Percentiles rank a stretch among this genome's conserved stretches.
phyloP scores from a whole-genome alignment of 768 basidiomycete species.

The Leccinum olivaceopallidum region DNA sequence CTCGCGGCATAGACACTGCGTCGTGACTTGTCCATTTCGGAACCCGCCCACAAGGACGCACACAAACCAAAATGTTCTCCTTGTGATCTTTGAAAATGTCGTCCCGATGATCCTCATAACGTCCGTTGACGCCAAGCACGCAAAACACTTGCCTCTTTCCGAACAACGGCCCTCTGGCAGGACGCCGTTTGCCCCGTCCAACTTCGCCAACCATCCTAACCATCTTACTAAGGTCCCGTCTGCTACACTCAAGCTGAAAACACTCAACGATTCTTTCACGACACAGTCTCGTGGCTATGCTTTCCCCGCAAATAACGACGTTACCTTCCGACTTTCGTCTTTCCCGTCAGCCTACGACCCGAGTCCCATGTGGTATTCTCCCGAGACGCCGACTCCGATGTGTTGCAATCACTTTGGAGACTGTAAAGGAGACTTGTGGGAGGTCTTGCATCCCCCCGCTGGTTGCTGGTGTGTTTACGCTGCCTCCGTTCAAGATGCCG shows the following conservation, averaged over 20 bases:
- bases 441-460: conserved; percentile 26
- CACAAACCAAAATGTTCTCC: background rate
- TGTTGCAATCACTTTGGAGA: conserved; percentile 25
- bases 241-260: background rate
- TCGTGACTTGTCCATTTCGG: conserved; percentile 27
- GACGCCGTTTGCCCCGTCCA: conserved; percentile 12
- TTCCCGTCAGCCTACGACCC: conserved; percentile 1
- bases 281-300: background rate
- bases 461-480: conserved; percentile 13
- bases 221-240: conserved; percentile 2
- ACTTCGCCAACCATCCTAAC: conserved; percentile 12
- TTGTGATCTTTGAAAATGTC: conserved; percentile 1
- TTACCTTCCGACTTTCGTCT: conserved; percentile 18
- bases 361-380: conserved; percentile 1
- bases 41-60: background rate
- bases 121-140: conserved; percentile 25
- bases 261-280: conserved; percentile 20
- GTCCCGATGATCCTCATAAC: conserved; percentile 28
- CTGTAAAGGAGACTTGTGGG: conserved; percentile 27
- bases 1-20: conserved; percentile 5
- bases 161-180: conserved; percentile 7
- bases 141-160: conserved; percentile 20
- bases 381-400: conserved; percentile 31
- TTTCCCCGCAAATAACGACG: background rate
- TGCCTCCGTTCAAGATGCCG: conserved; percentile 29